Percentiles rank a stretch among this genome's conserved stretches.
These are phyloP conservation scores for Neurospora hispaniola DNA, from an alignment of 495 filamentous ascomycete species.

Conservation along the genomic window DNA sequence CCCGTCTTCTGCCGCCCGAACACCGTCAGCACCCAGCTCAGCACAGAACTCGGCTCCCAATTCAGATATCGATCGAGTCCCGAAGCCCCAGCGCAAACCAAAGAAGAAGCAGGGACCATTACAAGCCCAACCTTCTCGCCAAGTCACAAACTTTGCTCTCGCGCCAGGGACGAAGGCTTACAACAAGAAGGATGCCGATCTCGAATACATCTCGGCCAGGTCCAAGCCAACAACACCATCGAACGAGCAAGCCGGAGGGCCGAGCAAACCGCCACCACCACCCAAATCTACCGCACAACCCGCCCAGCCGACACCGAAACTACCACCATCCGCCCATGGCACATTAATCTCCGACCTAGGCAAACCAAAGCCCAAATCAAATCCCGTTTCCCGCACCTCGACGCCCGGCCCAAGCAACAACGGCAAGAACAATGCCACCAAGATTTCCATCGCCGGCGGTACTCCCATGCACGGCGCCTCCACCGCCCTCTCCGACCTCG, in stretches of 20 bases:
- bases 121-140: slow-evolving; percentile 55
- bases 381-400: slow-evolving; percentile 41
- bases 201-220: not conserved
- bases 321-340: slow-evolving; percentile 60
- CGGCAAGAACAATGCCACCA: slow-evolving; percentile 16
- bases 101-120: slow-evolving; percentile 52
- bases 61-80: slow-evolving; percentile 20
- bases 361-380: slow-evolving; percentile 51
- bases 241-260: slow-evolving; percentile 19
- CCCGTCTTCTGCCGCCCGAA: not conserved
- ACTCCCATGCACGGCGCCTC: slow-evolving; percentile 67
- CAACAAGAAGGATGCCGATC: not conserved
- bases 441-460: slow-evolving; percentile 58
- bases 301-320: slow-evolving; percentile 32
- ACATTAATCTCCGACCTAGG: slow-evolving; percentile 69
- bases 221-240: slow-evolving; percentile 9
- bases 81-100: slow-evolving; percentile 12
- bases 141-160: slow-evolving; percentile 41
- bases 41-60: slow-evolving; percentile 6
- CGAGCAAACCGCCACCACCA: slow-evolving; percentile 23
- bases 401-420: slow-evolving; percentile 37
- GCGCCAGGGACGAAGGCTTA: slow-evolving; percentile 25
- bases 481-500: slow-evolving; percentile 69
- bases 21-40: slow-evolving; percentile 11
- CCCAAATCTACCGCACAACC: slow-evolving; percentile 14